Conservation (phyloP, 225 moss, liverwort and hornwort species). For the Ulota crispa region DNA sequence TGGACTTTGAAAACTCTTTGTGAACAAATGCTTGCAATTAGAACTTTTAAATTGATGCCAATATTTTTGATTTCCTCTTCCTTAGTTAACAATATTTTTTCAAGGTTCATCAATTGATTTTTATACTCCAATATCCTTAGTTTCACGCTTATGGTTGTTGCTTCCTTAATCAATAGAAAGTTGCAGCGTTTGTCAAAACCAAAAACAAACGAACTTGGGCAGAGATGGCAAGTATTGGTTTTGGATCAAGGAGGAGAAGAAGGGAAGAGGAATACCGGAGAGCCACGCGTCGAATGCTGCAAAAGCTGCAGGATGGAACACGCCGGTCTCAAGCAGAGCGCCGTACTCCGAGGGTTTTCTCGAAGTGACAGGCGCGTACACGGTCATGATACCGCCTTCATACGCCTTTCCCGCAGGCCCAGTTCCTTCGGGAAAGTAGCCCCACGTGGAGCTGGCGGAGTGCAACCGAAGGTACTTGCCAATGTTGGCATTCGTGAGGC, state of each 20-base stretch:
- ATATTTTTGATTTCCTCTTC: too few species aligned
- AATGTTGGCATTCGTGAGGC: conserved; percentile 65
- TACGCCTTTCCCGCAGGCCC: conserved; percentile 54
- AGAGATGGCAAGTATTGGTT: neutral
- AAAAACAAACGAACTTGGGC: neutral
- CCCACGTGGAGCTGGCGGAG: conserved; percentile 46
- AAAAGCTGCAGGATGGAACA: conserved; percentile 59
- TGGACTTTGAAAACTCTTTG: too few species aligned
- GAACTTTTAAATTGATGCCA: too few species aligned
- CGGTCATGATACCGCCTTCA: conserved; percentile 79
- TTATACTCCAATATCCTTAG: too few species aligned
- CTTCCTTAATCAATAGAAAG: neutral
- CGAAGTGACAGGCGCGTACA: conserved; percentile 37
- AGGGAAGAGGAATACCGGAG: conserved; percentile 35
- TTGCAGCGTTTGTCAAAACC: neutral
- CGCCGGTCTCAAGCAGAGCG: conserved; percentile 64
- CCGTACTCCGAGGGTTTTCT: conserved; percentile 64
- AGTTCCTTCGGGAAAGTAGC: conserved; percentile 66
- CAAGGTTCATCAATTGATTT: too few species aligned
- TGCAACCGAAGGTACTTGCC: conserved; percentile 75
- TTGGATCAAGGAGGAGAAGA: neutral
- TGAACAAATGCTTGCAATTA: too few species aligned
- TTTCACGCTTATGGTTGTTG: too few species aligned
- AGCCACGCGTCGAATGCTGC: conserved; percentile 58
- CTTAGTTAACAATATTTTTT: too few species aligned